These are phyloP conservation scores for Cercophora samala DNA, from an alignment of 495 filamentous ascomycete genomes.

Conservation along the genomic window DNA sequence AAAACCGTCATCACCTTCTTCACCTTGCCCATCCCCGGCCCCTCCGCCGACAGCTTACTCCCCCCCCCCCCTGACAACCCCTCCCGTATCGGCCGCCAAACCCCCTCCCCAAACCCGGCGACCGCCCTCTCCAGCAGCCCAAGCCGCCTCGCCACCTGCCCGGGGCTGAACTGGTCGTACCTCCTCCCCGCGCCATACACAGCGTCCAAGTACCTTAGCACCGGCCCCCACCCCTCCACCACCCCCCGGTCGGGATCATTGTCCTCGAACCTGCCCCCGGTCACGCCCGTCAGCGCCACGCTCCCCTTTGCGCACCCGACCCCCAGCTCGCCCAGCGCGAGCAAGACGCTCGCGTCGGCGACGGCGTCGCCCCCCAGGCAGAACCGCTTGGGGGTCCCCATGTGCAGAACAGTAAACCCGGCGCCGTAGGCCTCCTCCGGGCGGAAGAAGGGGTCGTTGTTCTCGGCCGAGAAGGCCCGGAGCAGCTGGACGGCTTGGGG, in stretches of 20 bases:
- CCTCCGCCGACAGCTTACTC: conserved; percentile 15
- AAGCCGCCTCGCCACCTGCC: conserved; percentile 37
- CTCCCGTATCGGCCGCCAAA: conserved; percentile 27
- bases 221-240: conserved; percentile 46
- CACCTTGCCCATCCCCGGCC: conserved; percentile 5
- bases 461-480: conserved; percentile 79
- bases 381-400: conserved; percentile 51
- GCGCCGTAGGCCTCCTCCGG: conserved; percentile 75
- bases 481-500: conserved; percentile 67
- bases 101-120: conserved; percentile 33
- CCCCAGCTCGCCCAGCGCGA: conserved; percentile 58
- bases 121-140: conserved; percentile 40
- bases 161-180: conserved; percentile 29
- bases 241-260: conserved; percentile 47
- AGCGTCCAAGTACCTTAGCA: conserved; percentile 56
- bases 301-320: conserved; percentile 52
- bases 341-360: conserved; percentile 54
- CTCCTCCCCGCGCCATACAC: conserved; percentile 38
- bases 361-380: conserved; percentile 49
- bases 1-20: background rate
- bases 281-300: too few species aligned
- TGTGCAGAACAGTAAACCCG: conserved; percentile 86
- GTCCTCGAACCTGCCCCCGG: conserved; percentile 51
- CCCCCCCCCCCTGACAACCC: too few species aligned
- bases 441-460: conserved; percentile 66